Base-by-base conservation (phyloP, 1,284 basidiomycete species). In the Heterobasidion parviporum region DNA sequence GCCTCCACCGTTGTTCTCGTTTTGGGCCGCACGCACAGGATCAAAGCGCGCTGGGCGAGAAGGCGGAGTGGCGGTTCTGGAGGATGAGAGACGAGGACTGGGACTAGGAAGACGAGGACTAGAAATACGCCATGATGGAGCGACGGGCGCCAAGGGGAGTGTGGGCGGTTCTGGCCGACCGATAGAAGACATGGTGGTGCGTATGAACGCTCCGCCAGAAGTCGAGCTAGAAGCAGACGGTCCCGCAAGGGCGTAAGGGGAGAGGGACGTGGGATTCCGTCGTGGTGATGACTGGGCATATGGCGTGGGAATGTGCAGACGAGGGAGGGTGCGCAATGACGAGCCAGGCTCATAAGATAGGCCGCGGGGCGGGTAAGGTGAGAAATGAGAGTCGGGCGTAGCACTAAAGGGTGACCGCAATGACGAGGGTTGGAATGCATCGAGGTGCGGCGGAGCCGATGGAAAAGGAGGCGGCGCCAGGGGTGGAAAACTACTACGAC, bases 261-360 rank as follows among this genome's bases (percentile, higher is more conserved):
- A 41, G 12, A 41, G 38, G 38, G 12, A 12, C 38, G 38, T 41
- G 38, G 38, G 38, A n/a, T 41, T 41, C 38, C 38, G n/a, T n/a
- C 38, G 38, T 41, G 10, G 38, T 26, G 38, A n/a, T 41, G 49
- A 14, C 26, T 50, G 49, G 16, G 81, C 78, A 61, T 81, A 84
- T 8, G 83, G 82, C 18, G 83, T 83, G 8, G 82, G 79, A 52
- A 85, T 68, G 56, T 63, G 61, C 57, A 76, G 67, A n/a, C 53
- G 59, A 32, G 57, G 55, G 9, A 60, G 55, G 55, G 56, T 8
- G 48, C 50, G 50, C 26, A 34, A 16, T 15, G 47, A 18, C 18
- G 50, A 33, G 35, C 33, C 12, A 43, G 54, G 16, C 16, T 16
- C 16, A 15, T 48, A 41, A 18, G 45, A n/a, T 26, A 52, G 34